A percentile compares a stretch with the other conserved stretches of the same genome.
Conservation (phyloP, 2,329 filamentous ascomycete genomes). For the Colletotrichum limetticola region DNA sequence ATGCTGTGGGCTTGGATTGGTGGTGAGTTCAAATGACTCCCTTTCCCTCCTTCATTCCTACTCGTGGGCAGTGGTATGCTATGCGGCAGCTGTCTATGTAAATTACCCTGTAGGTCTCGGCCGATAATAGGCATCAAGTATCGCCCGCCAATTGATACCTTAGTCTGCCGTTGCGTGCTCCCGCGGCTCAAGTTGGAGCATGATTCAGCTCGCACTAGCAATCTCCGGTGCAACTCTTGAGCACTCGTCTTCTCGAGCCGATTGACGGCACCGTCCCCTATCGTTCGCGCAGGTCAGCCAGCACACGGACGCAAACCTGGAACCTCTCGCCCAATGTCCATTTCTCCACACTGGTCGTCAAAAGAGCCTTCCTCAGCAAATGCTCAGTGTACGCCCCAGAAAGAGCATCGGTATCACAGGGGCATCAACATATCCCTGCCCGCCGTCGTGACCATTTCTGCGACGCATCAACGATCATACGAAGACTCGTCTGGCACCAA, state of each 20-base stretch:
- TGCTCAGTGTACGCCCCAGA: not conserved
- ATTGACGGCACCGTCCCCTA: not conserved
- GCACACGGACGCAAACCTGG: not conserved
- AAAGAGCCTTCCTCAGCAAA: not conserved
- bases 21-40: not conserved
- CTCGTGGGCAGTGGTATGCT: not conserved
- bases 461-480: not conserved
- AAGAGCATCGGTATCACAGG: too few species aligned
- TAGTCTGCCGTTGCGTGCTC: not conserved
- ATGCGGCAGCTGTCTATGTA: not conserved
- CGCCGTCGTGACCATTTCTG: too few species aligned
- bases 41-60: not conserved
- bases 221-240: slow-evolving; percentile 11
- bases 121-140: not conserved
- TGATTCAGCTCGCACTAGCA: not conserved
- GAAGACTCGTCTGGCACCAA: not conserved
- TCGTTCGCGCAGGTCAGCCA: not conserved
- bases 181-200: not conserved
- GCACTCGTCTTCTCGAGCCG: not conserved
- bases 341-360: not conserved
- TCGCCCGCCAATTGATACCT: not conserved
- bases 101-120: not conserved
- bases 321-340: not conserved
- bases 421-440: not conserved
- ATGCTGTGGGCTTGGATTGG: not conserved